These are phyloP conservation scores for Fistulifera pelliculosa DNA, from an alignment of 108 stramenopile species.

Conservation along the genomic window DNA sequence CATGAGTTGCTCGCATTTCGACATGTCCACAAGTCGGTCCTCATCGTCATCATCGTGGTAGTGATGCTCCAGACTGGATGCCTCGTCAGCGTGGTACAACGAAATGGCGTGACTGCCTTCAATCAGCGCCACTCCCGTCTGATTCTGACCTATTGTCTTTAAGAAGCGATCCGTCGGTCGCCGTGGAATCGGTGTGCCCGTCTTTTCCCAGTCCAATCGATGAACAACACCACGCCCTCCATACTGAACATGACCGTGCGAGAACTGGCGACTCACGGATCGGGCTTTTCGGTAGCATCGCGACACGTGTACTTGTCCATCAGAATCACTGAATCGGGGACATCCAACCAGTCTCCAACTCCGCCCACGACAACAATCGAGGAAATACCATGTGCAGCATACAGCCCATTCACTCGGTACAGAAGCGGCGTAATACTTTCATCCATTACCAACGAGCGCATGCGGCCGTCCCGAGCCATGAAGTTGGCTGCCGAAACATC, in stretches of 20 bases:
- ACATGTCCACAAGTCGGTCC: conserved; percentile 68
- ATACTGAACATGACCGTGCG: conserved; percentile 86
- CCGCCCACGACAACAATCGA: conserved; percentile 96
- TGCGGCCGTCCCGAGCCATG: conserved; percentile 91
- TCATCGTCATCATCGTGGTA: conserved; percentile 26
- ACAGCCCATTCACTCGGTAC: conserved; percentile 80
- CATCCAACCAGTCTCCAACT: conserved; percentile 93
- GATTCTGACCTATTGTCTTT: too few relatives aligned
- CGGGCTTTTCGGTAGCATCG: conserved; percentile 72
- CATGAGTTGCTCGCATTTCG: conserved; percentile 68
- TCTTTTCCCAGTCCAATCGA: conserved; percentile 66
- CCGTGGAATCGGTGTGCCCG: conserved; percentile 42
- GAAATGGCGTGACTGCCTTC: conserved; percentile 57
- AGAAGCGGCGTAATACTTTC: conserved; percentile 92
- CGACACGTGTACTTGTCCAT: conserved; percentile 83
- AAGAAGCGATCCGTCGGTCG: conserved; percentile 13
- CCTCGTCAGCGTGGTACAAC: conserved; percentile 29
- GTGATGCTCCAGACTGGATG: conserved; percentile 9
- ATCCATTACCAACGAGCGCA: conserved; percentile 88
- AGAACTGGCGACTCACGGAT: conserved; percentile 75
- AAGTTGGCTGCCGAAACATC: conserved; percentile 95
- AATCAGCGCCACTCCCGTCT: conserved; percentile 23
- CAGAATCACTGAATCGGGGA: conserved; percentile 80
- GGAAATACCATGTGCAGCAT: conserved; percentile 57
- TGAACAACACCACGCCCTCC: conserved; percentile 84